Evolutionary conservation across 2,329 filamentous ascomycete species (phyloP).

Genomic region (Xylariales sp.): DNA sequence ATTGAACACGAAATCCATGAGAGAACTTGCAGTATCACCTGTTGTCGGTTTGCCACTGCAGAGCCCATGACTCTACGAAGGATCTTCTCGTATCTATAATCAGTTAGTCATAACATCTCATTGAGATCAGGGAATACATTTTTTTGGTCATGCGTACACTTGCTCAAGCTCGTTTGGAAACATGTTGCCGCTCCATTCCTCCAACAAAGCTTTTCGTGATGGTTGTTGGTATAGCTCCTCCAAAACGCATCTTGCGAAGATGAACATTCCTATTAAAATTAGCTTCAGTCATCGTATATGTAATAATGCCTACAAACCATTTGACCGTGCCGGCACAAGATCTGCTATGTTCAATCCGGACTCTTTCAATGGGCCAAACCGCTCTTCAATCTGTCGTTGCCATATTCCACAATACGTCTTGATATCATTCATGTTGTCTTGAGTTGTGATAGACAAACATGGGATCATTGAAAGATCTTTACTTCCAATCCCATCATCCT

Average conservation of each 20-base stretch:
- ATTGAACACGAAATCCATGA: constrained; percentile 28
- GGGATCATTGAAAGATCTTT: constrained; percentile 18
- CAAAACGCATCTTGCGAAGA: background rate
- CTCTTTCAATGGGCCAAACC: background rate
- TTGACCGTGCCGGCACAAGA: background rate
- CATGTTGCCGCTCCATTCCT: constrained; percentile 14
- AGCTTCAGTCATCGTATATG: background rate
- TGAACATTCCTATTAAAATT: background rate
- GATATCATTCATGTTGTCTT: background rate
- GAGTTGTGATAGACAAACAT: constrained; percentile 12
- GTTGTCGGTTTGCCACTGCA: background rate
- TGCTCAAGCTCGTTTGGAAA: constrained; percentile 15
- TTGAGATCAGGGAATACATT: constrained; percentile 11
- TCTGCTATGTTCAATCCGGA: background rate
- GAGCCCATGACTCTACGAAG: background rate
- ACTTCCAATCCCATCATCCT: constrained; percentile 25
- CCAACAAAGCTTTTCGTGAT: constrained; percentile 12
- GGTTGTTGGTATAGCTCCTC: background rate
- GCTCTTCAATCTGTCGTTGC: background rate
- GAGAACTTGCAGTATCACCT: constrained; percentile 19
- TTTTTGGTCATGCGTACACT: constrained; percentile 21
- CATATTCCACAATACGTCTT: background rate
- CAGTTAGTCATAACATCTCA: background rate
- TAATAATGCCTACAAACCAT: background rate
- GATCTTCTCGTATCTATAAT: background rate